Base-by-base conservation (phyloP, 345 rosid species). In the Hypericum androsaemum region DNA sequence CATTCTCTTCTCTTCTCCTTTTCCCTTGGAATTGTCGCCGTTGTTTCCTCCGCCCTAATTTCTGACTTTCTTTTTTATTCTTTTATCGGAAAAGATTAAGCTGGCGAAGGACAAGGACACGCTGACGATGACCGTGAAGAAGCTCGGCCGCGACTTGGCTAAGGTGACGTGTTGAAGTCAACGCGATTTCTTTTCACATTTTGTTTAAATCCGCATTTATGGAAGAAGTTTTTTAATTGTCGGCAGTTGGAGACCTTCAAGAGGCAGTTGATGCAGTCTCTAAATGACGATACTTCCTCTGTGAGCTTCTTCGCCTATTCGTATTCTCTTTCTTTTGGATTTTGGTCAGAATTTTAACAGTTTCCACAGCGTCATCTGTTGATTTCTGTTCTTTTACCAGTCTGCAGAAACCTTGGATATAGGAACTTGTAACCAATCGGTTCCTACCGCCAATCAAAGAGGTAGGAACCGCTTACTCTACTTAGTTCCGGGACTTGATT, bases 211-310 rank as follows among this genome's bases (percentile, higher is more conserved):
- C 41, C 46, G 6, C 28, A 15, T 47, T 54, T 43, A 16, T 41
- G 47, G 45, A 5, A 7, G 12, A 36, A 43, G 15, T 32, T 5
- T 39, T 37, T 38, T 55, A 6, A 1, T 37, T 50, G 41, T 47
- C 66, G 38, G 47, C 76, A 87, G 98, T 70, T 92, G 61, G 96
- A 92, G 68, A 74, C 86, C 7, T 87, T 90, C 63, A 90, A 87
- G 85, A 74, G 92, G 64, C 98, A 90, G 45, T 64, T 90, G 74
- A 78, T 87, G 98, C 95, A 75, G 65, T 90, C 98, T 6, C 62
- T 87, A 47, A 87, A 53, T 53, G 98, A 87, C 39, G 96, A 87
- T 41, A 78, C 57, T 61, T 72, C 73, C 67, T 72, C 79, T 16
- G 98, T 90, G 78, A 81, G 86, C 67, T 17, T 45, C 62, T 17